Base-by-base conservation (phyloP, 495 filamentous ascomycete genomes). In the Polyplosphaeria fusca region DNA sequence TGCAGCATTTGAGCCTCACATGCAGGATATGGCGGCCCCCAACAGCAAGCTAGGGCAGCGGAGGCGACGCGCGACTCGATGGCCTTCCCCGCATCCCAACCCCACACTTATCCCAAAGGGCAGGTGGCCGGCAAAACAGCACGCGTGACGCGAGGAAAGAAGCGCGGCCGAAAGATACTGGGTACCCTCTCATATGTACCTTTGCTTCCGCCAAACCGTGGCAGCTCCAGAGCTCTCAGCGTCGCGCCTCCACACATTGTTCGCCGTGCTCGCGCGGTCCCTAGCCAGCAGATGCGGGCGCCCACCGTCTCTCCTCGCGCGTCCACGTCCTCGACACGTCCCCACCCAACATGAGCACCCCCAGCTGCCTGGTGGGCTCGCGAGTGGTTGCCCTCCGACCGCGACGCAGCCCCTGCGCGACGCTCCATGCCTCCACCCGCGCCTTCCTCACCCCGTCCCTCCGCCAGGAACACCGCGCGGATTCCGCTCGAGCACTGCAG, bases 241-340 rank as follows among this genome's bases (percentile, higher is more conserved):
- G 37, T 24, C 30, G 38, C 45, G 18, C 18, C 40, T 22, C 39
- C 52, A n/a, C n/a, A n/a, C n/a, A 24, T 14, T 32, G 7, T 42
- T 20, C 26, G 37, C 47, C 16, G 40, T 46, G 53, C 20, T 40
- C n/a, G 30, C 43, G 27, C 48, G 12, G 24, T 9, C 9, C 2
- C 19, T 42, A 2, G 47, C 39, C 45, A 55, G 59, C 52, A 63
- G 60, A 63, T 62, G 59, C 59, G 52, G 58, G 51, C 51, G 44
- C 25, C 25, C 58, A 27, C n/a, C 23, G 4, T 44, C 24, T 37
- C 20, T 41, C 54, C 45, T 38, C 16, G 41, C 52, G 24, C 52
- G 46, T 13, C 32, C 45, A 44, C 24, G 39, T 57, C 35, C 40
- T 45, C 52, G 59, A 46, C 52, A 49, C 46, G 27, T 39, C 24